Evolutionary conservation across 495 filamentous ascomycete species (phyloP), one percentile per base, ranked within the genome.

Genomic region (Penicillium herquei): DNA sequence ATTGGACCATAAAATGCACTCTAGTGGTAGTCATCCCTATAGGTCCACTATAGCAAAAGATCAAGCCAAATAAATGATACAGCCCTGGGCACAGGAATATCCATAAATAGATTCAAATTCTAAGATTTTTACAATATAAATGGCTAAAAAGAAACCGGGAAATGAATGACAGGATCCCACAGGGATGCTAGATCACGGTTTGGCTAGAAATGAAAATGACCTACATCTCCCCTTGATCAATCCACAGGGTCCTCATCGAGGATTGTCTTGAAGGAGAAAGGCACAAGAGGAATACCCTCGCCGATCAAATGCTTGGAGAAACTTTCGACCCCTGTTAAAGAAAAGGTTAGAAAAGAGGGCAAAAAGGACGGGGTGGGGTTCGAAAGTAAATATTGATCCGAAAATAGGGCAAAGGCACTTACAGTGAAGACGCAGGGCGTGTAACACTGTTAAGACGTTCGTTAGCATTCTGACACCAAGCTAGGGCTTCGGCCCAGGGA

Each of bases 261-360:
- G 58, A 97, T 72, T 16, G 84, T 78, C 76, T 87, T 86, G 69
- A 98, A 98, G 65, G 88, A 92, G 71, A 98, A 98, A 8, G 94
- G 94, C 62, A 87, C 78, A 74, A 99, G 98, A 37, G 92, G 78
- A 68, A 94, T 81, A 41, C 94, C 94, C 51, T 92, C 92, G 57
- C 96, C 96, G 69, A 97, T 88, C 77, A 97, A 96, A 78, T 97
- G 96, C 75, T 98, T 98, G 75, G 91, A 94, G 85, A 98, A 97
- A n/a, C 94, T 92, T 71, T 99, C 94, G 54, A 99, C 94, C 94
- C 94, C 21, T 26, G 21, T 26, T 26, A 26, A 26, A 26, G 21
- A 26, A 26, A 26, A 26, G 4, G 21, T 26, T 26, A 26, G 21
- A 26, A 1, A 26, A 26, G 21, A 26, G 21, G 4, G 21, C 21